Conservation (phyloP, 2,329 filamentous ascomycete genomes). For the Pseudocercospora fijiensis region DNA sequence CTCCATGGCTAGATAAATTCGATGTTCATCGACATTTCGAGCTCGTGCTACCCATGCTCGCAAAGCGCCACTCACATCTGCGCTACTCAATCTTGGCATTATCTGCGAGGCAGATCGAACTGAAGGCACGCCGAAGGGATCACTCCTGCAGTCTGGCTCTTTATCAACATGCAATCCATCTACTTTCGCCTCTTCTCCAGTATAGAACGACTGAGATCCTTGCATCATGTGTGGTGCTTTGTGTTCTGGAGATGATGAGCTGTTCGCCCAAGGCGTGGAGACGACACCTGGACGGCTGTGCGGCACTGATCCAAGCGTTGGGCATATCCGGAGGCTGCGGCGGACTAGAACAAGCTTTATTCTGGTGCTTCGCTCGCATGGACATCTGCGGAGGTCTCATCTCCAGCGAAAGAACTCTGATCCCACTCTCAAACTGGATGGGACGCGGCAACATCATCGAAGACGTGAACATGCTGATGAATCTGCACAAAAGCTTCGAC, state of each 20-base stretch:
- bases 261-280: constrained; percentile 54
- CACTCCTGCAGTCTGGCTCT: constrained; percentile 54
- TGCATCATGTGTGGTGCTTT: constrained; percentile 51
- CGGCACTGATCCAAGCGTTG: constrained; percentile 53
- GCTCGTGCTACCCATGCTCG: constrained; percentile 52
- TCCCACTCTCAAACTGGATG: constrained; percentile 53
- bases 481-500: constrained; percentile 45
- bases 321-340: constrained; percentile 54
- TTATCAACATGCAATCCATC: constrained; percentile 54
- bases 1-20: constrained; percentile 60
- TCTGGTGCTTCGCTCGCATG: constrained; percentile 61
- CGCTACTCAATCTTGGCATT: constrained; percentile 55
- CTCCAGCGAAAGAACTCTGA: constrained; percentile 51
- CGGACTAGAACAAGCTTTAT: constrained; percentile 55
- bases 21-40: constrained; percentile 55
- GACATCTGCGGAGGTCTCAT: constrained; percentile 58
- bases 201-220: constrained; percentile 48
- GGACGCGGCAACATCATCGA: constrained; percentile 41
- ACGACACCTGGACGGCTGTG: constrained; percentile 58
- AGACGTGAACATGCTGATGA: constrained; percentile 40
- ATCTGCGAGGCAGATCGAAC: constrained; percentile 54
- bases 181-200: constrained; percentile 46
- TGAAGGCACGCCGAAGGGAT: constrained; percentile 47
- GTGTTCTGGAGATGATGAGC: constrained; percentile 52
- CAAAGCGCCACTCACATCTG: constrained; percentile 48